phyloP scores from a whole-genome alignment of 148 eudicot genomes.

The Cornus kousa region DNA sequence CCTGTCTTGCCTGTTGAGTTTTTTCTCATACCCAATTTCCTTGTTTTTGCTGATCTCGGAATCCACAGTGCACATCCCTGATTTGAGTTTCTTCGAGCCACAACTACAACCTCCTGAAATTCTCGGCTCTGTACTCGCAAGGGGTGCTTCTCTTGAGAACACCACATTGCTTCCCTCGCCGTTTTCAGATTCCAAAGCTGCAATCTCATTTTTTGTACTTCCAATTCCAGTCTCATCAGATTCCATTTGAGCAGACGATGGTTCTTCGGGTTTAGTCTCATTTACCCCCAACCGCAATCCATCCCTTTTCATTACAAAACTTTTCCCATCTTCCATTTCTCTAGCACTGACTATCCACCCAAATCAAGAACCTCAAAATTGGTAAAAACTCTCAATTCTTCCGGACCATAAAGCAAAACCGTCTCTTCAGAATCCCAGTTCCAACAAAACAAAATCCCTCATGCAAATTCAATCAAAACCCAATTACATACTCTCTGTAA shows the following conservation, averaged over 20 bases:
- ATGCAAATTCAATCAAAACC: background rate
- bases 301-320: slow-evolving; percentile 22
- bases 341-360: background rate
- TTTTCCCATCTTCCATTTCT: slow-evolving; percentile 35
- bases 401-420: background rate
- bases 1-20: slow-evolving; percentile 81
- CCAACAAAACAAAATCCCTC: background rate
- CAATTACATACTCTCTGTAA: background rate
- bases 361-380: slow-evolving; percentile 6
- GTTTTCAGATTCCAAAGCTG: slow-evolving; percentile 35
- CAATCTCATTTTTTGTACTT: slow-evolving; percentile 31
- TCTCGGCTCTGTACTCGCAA: slow-evolving; percentile 40
- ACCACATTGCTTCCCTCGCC: slow-evolving; percentile 78
- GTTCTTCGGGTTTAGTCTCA: slow-evolving; percentile 35
- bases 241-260: slow-evolving; percentile 60
- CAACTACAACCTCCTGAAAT: slow-evolving; percentile 37
- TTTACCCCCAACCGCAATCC: slow-evolving; percentile 22
- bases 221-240: slow-evolving; percentile 39
- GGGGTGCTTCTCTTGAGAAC: slow-evolving; percentile 71
- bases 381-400: background rate
- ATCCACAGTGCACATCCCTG: slow-evolving; percentile 30
- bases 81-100: slow-evolving; percentile 55
- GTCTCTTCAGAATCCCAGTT: background rate
- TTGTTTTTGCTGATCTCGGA: slow-evolving; percentile 43
- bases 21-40: slow-evolving; percentile 45